Base-by-base conservation (phyloP, 1,284 basidiomycete genomes). In the Irpex sp. region DNA sequence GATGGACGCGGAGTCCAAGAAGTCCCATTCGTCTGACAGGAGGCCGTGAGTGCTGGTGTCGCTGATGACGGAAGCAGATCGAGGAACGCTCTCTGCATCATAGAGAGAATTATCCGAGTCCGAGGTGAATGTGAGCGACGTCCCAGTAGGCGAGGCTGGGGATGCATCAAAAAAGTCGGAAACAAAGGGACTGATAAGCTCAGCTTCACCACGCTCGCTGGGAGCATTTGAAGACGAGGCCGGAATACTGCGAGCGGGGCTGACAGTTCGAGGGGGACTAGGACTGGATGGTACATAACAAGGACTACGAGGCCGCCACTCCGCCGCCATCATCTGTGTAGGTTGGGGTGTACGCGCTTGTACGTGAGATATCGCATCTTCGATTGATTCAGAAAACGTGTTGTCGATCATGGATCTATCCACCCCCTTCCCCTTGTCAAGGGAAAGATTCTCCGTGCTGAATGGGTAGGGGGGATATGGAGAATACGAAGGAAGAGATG, bases 11-110 rank as follows among this genome's bases (percentile, higher is more conserved):
- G 34, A 40, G 15, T 62, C 61, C 40, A 61, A 5, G 13, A 61
- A 21, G 21, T 61, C 60, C 61, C 61, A 62, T 21, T 47, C 57
- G 19, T 44, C 44, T 26, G 38, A 47, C 11, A 47, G 13, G 15
- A 48, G 52, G 26, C 13, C 38, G 52, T 8, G 58, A 11, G 34
- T 17, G 49, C 57, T 62, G 8, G n/a, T 48, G n/a, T 51, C 40
- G 49, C 62, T 62, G 17, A 59, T 34, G 37, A 60, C 61, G 15
- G 60, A 65, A 15, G 58, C n/a, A 4, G 64, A 65, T 19, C 64
- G 64, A 7, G 64, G 64, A 15, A 62, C 61, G 17, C 55, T 60
- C 31, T 58, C 64, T 5, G 47, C 34, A 57, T 58, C 58, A 17
- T 57, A 57, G 15, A 60, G 11, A 26, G 37, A 44, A 9, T 59